Base-by-base conservation (phyloP, 768 basidiomycete species). In the Suillus weaverae region DNA sequence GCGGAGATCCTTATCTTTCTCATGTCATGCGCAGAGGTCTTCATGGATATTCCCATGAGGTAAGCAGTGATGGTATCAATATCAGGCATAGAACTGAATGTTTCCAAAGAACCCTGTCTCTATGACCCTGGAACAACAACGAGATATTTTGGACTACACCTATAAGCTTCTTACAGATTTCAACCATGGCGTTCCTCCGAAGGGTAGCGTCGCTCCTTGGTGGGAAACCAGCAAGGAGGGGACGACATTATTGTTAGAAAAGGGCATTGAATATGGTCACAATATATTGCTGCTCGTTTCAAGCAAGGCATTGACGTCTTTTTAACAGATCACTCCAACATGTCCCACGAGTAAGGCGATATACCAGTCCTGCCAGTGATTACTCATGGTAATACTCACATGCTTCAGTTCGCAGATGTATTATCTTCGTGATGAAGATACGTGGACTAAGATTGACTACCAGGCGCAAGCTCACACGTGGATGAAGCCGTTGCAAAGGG, bases 221-320 rank as follows among this genome's bases (percentile, higher is more conserved):
- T 92, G 90, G 90, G 91, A 92, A 72, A 85, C 85, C 3, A 87
- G 85, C 73, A 86, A 84, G 66, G 89, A 89, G 72, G 87, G 86
- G 4, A 85, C 85, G 0, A 75, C 84, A 18, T 78, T 92, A 32
- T 76, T 92, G 32, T 81, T 90, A 30, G 86, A 88, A 43, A 87
- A 88, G 67, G 91, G 91, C 0, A 88, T 92, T 53, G 83, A 89
- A 78, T 92, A 92, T 70, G 89, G 88, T 87, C 3, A 64, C 59
- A 61, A 8, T 22, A 36, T 16, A n/a, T 18, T 59, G 43, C 62
- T 35, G 11, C 64, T 54, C n/a, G 53, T 67, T 43, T 69, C 64
- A 22, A 64, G 48, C 53, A 62, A 56, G 5, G 5, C 46, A 44
- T 68, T 73, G 46, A 57, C 64, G 66, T 44, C 38, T 2, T 33